Conservation (phyloP, 1,284 basidiomycete genomes). For the Sporisorium scitamineum region DNA sequence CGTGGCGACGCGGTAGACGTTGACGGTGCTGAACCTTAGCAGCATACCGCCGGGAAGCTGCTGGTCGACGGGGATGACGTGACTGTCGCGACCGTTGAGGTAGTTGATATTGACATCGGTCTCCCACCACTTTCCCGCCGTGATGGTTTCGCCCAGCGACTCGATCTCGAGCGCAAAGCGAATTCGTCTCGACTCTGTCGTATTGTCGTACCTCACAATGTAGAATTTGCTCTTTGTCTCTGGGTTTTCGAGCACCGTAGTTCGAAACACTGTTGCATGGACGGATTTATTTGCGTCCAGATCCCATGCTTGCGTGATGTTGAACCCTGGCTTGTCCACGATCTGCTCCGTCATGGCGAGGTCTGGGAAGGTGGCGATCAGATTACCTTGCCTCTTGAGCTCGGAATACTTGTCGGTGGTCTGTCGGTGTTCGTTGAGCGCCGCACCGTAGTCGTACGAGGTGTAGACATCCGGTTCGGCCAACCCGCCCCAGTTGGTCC, state of each 20-base stretch:
- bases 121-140: constrained; percentile 11
- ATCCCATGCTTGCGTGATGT: constrained; percentile 24
- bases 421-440: constrained; percentile 48
- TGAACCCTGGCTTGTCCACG: constrained; percentile 22
- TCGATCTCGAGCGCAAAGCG: constrained; percentile 34
- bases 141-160: constrained; percentile 29
- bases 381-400: constrained; percentile 50
- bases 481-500: constrained; percentile 77
- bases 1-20: constrained; percentile 70
- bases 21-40: constrained; percentile 73
- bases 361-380: constrained; percentile 49
- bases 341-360: constrained; percentile 47
- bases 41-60: constrained; percentile 56
- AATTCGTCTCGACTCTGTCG: constrained; percentile 38
- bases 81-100: constrained; percentile 43
- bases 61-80: constrained; percentile 44
- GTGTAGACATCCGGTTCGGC: constrained; percentile 54
- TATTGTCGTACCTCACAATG: constrained; percentile 75
- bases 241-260: constrained; percentile 41
- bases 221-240: constrained; percentile 73
- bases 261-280: constrained; percentile 12
- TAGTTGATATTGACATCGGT: constrained; percentile 11
- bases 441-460: constrained; percentile 70
- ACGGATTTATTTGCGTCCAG: constrained; percentile 12
- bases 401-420: constrained; percentile 50